These are phyloP conservation scores for Royoungia palumana DNA, from an alignment of 768 basidiomycete genomes.

Conservation along the genomic window DNA sequence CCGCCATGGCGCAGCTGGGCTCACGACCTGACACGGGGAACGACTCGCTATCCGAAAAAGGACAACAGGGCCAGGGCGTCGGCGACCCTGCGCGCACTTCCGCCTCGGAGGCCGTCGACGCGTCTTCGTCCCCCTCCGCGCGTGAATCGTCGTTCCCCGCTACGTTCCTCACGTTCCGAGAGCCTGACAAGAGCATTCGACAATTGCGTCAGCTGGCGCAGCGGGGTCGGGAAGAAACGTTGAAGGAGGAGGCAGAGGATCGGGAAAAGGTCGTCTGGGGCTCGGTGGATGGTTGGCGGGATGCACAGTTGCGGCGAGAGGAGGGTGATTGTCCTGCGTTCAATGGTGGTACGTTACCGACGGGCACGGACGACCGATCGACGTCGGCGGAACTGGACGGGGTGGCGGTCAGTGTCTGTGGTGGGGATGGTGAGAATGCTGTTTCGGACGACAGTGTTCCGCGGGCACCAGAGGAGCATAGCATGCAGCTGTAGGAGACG, in stretches of 20 bases:
- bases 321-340: not conserved
- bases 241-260: conserved; percentile 39
- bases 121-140: not conserved
- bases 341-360: conserved; percentile 9
- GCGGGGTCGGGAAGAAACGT: conserved; percentile 41
- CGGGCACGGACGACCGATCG: too few species aligned
- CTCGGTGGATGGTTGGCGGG: conserved; percentile 1
- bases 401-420: too few species aligned
- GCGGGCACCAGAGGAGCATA: too few species aligned
- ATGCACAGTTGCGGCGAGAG: not conserved
- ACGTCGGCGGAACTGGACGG: too few species aligned
- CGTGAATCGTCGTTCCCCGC: conserved; percentile 14
- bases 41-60: too few species aligned
- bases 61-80: too few species aligned
- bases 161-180: conserved; percentile 30
- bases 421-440: too few species aligned
- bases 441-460: too few species aligned
- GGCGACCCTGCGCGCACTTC: too few species aligned
- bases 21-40: not conserved
- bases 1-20: not conserved
- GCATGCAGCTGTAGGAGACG: too few species aligned
- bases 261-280: conserved; percentile 47
- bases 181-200: conserved; percentile 34
- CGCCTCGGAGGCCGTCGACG: too few species aligned
- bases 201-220: conserved; percentile 46